Evolutionary conservation across 768 basidiomycete genomes (phyloP).

Genomic region (Mycena maculata): DNA sequence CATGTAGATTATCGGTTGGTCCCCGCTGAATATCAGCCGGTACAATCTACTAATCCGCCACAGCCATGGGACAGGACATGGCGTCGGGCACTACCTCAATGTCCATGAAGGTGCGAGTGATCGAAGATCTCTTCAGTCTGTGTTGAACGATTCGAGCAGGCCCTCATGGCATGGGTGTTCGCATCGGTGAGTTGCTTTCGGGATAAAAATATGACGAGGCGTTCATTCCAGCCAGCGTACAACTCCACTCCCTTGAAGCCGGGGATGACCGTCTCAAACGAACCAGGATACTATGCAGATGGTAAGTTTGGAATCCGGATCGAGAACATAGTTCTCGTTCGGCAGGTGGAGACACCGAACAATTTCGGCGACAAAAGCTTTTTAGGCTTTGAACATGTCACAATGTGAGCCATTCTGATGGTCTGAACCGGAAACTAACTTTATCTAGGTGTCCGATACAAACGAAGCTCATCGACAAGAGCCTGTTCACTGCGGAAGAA

Average conservation of each 20-base stretch:
- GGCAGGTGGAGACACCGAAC: slow-evolving; percentile 72
- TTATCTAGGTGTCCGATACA: slow-evolving; percentile 84
- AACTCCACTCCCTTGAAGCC: slow-evolving; percentile 79
- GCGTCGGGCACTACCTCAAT: slow-evolving; percentile 93
- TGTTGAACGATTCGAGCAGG: slow-evolving; percentile 41
- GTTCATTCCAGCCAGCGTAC: slow-evolving; percentile 54
- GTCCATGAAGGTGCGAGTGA: slow-evolving; percentile 81
- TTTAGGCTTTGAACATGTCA: slow-evolving; percentile 87
- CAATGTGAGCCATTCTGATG: slow-evolving; percentile 70
- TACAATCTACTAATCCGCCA: slow-evolving; percentile 18
- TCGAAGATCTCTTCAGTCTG: neutral
- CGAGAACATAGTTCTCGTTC: slow-evolving; percentile 88
- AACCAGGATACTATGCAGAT: slow-evolving; percentile 93
- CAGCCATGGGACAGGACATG: slow-evolving; percentile 94
- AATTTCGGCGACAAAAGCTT: slow-evolving; percentile 90
- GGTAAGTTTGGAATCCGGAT: slow-evolving; percentile 93
- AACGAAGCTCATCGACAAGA: slow-evolving; percentile 78
- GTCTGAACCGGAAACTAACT: neutral
- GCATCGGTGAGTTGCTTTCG: slow-evolving; percentile 52
- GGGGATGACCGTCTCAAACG: slow-evolving; percentile 94
- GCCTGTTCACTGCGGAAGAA: slow-evolving; percentile 73
- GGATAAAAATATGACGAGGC: no score
- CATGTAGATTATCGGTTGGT: slow-evolving; percentile 66
- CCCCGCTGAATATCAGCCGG: neutral
- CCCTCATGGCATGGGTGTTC: slow-evolving; percentile 72